A percentile compares a stretch with the other conserved stretches of the same genome.
Conservation (phyloP, 129 eudicot species). For the Saussurea involucrata region DNA sequence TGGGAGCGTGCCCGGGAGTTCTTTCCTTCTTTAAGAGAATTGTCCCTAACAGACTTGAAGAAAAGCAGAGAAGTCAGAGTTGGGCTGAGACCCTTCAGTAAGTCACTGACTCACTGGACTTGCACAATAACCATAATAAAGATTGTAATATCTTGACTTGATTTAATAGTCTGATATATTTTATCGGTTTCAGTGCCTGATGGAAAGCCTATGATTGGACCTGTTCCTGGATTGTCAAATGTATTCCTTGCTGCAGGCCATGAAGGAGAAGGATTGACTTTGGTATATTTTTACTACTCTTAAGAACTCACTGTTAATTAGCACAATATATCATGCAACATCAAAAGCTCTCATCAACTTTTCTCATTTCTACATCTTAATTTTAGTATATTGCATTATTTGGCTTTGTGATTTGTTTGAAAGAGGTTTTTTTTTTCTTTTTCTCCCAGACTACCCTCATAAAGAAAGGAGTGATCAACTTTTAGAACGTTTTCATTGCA, state of each 20-base stretch:
- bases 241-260: conserved; percentile 90
- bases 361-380: not conserved
- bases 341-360: not conserved
- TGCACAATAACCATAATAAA: not conserved
- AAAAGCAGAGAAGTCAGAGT: conserved; percentile 65
- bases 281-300: conserved; percentile 45
- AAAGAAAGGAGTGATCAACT: not conserved
- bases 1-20: conserved; percentile 82
- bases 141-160: not conserved
- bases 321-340: not conserved
- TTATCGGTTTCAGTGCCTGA: conserved; percentile 63
- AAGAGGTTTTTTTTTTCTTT: not conserved
- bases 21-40: conserved; percentile 61
- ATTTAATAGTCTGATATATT: not conserved
- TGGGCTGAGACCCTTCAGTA: conserved; percentile 97
- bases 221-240: conserved; percentile 73
- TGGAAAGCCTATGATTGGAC: conserved; percentile 94
- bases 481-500: not conserved
- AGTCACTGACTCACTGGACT: conserved; percentile 28
- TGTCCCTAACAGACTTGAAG: conserved; percentile 47
- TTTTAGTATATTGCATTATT: not conserved
- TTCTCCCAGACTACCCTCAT: not conserved
- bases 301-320: not conserved
- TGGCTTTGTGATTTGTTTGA: not conserved
- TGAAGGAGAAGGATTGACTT: conserved; percentile 93